Conservation (phyloP, 1,284 basidiomycete genomes). For the Malassezia obtusa region DNA sequence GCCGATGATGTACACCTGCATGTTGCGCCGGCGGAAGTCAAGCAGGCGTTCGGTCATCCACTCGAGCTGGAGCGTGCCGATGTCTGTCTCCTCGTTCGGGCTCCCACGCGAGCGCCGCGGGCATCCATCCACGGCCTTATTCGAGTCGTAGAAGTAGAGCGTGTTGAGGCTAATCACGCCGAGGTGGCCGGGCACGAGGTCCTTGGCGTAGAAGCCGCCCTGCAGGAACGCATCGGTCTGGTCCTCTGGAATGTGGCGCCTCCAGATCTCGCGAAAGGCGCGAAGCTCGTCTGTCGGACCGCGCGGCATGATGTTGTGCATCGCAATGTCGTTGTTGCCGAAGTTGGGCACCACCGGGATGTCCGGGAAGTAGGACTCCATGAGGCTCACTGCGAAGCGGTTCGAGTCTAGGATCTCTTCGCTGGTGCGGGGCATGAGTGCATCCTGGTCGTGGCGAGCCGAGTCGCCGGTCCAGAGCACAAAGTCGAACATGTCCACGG, state of each 20-base stretch:
- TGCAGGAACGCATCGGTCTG: slow-evolving; percentile 56
- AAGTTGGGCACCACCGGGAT: slow-evolving; percentile 75
- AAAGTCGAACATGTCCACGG: slow-evolving; percentile 66
- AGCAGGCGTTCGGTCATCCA: slow-evolving; percentile 81
- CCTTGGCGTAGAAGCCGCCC: slow-evolving; percentile 70
- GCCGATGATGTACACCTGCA: slow-evolving; percentile 60
- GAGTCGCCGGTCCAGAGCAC: slow-evolving; percentile 76
- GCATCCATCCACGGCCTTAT: slow-evolving; percentile 61
- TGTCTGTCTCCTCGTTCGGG: slow-evolving; percentile 18
- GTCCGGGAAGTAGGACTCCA: slow-evolving; percentile 64
- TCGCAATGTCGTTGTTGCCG: slow-evolving; percentile 54
- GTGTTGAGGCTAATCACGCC: slow-evolving; percentile 82
- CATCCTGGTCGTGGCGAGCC: slow-evolving; percentile 82
- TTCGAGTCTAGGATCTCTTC: slow-evolving; percentile 73
- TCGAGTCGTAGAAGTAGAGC: slow-evolving; percentile 82
- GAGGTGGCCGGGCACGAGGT: slow-evolving; percentile 66
- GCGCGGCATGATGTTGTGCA: slow-evolving; percentile 50
- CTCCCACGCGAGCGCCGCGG: slow-evolving; percentile 17
- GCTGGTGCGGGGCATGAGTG: slow-evolving; percentile 65
- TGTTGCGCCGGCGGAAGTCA: slow-evolving; percentile 61
- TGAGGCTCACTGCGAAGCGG: slow-evolving; percentile 59
- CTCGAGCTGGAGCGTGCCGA: slow-evolving; percentile 52
- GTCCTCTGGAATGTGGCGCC: slow-evolving; percentile 68
- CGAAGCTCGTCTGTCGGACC: slow-evolving; percentile 72
- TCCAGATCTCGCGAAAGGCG: slow-evolving; percentile 60